Evolutionary conservation across 805 yeast species (phyloP).

Genomic region (Grigorovia transvaalensis): DNA sequence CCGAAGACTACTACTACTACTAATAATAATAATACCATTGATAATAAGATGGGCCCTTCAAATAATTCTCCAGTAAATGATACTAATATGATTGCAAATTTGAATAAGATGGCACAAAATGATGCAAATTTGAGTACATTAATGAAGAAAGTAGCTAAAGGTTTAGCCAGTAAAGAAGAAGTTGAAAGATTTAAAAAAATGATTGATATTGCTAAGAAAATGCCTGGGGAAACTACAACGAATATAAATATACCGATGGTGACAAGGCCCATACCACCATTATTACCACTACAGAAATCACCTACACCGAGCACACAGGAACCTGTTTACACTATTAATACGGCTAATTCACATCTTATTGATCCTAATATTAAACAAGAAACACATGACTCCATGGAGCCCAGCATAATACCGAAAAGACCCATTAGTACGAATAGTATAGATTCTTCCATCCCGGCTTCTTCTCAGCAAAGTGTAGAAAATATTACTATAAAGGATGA

Average conservation of each 20-base stretch:
- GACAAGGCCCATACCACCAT: not conserved
- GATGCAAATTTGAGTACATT: conserved; percentile 57
- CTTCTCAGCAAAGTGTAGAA: too few relatives aligned
- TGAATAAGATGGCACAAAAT: conserved; percentile 70
- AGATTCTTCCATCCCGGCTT: too few relatives aligned
- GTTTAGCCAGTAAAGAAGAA: conserved; percentile 61
- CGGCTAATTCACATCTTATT: not conserved
- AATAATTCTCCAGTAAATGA: conserved; percentile 35
- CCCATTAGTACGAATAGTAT: too few relatives aligned
- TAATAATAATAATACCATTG: not conserved
- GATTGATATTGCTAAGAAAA: conserved; percentile 64
- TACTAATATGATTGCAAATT: conserved; percentile 72
- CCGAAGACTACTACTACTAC: not conserved
- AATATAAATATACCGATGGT: not conserved
- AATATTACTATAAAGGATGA: not conserved
- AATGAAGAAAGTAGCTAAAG: conserved; percentile 82
- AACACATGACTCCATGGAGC: not conserved
- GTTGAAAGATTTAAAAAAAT: conserved; percentile 71
- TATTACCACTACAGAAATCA: not conserved
- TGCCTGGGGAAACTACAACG: conserved; percentile 35
- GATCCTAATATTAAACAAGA: not conserved
- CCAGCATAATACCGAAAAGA: too few relatives aligned
- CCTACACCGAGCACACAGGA: not conserved
- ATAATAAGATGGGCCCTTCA: not conserved
- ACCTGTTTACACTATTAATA: not conserved